Evolutionary conservation across 2,329 filamentous ascomycete genomes (phyloP).

Genomic region (Colletotrichum acutatum): DNA sequence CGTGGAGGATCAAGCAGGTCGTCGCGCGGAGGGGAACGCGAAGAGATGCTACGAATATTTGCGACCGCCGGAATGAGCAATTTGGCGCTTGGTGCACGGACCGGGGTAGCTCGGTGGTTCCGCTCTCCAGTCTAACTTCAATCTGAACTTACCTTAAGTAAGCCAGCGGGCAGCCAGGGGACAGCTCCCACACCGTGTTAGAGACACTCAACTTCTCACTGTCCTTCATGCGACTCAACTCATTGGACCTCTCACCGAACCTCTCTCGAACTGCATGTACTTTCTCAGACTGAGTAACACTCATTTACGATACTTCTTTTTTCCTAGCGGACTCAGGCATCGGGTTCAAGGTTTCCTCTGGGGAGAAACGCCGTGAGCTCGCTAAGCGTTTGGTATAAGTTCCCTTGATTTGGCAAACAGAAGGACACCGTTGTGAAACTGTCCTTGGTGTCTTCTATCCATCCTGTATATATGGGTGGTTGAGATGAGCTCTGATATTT

Average conservation of each 20-base stretch:
- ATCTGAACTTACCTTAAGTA: conserved; percentile 11
- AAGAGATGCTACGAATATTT: conserved; percentile 28
- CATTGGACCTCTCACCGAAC: conserved; percentile 15
- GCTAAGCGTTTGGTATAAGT: background rate
- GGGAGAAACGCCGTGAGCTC: background rate
- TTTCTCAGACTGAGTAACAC: background rate
- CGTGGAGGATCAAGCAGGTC: background rate
- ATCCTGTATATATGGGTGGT: background rate
- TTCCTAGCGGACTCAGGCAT: too few relatives aligned
- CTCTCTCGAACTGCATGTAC: background rate
- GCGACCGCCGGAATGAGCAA: conserved; percentile 20
- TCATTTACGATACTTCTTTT: background rate
- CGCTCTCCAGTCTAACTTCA: background rate
- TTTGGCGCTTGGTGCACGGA: conserved; percentile 27
- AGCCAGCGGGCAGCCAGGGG: background rate
- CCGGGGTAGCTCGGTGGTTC: conserved; percentile 17
- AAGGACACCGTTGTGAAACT: conserved; percentile 15
- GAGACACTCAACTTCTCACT: conserved; percentile 6
- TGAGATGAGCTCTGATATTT: conserved; percentile 17
- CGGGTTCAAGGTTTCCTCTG: background rate
- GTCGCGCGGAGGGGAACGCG: conserved; percentile 22
- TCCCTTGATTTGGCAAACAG: background rate
- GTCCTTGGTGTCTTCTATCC: background rate
- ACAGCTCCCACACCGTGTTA: conserved; percentile 4
- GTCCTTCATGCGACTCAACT: background rate